These are phyloP conservation scores for Lobosporangium transversale DNA, from an alignment of 192 early-diverging fungal species.

Conservation along the genomic window DNA sequence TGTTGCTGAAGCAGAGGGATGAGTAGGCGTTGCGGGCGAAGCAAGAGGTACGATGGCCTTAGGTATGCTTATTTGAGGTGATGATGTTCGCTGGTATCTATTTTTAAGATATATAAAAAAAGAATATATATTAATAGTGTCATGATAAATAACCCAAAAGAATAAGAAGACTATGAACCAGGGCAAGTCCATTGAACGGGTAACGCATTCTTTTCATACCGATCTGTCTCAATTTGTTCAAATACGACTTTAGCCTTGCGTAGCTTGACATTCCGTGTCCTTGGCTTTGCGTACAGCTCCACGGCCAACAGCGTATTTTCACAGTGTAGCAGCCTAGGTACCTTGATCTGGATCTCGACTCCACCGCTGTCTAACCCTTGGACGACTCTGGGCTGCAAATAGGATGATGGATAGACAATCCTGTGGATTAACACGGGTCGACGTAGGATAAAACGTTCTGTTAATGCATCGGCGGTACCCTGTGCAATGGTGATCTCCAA, in stretches of 20 bases:
- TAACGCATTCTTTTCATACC: too few relatives aligned
- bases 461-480: constrained; percentile 15
- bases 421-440: constrained; percentile 33
- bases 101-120: background rate
- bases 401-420: constrained; percentile 41
- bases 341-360: constrained; percentile 47
- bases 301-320: constrained; percentile 44
- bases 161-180: background rate
- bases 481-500: constrained; percentile 26
- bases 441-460: constrained; percentile 27
- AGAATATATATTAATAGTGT: too few relatives aligned
- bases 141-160: background rate
- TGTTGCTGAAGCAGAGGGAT: constrained; percentile 5
- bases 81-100: constrained; percentile 32
- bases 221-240: constrained; percentile 50
- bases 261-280: constrained; percentile 41
- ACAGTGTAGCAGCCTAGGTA: constrained; percentile 37
- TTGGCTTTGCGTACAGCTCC: constrained; percentile 39
- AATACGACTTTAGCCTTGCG: constrained; percentile 44
- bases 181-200: background rate
- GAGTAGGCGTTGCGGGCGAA: background rate
- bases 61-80: constrained; percentile 12
- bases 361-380: constrained; percentile 42
- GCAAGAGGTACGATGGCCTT: constrained; percentile 25
- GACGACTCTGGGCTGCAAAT: constrained; percentile 34